Evolutionary conservation across 768 basidiomycete genomes (phyloP).

Genomic region (Macrolepiota dolichaula): DNA sequence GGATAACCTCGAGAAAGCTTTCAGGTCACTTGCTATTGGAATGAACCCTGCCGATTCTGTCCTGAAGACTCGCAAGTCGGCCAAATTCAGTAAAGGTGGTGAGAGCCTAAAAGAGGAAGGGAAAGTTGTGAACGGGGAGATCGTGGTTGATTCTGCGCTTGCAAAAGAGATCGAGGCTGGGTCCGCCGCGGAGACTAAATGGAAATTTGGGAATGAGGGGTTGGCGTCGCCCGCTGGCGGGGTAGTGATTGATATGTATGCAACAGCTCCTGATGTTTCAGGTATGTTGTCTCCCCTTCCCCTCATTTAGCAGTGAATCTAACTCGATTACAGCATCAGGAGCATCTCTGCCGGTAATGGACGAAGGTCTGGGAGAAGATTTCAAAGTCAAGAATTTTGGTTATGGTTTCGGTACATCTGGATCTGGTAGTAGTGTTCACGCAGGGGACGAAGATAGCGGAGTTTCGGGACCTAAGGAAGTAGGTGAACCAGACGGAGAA

Average conservation of each 20-base stretch:
- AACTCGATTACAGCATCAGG: not conserved
- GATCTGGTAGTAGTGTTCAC: conserved; percentile 33
- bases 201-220: conserved; percentile 56
- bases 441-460: conserved; percentile 25
- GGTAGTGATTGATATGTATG: not conserved
- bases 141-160: conserved; percentile 11
- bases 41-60: conserved; percentile 22
- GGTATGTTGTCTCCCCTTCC: not conserved
- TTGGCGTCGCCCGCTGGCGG: conserved; percentile 1
- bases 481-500: not conserved
- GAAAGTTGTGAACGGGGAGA: not conserved
- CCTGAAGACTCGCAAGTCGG: not conserved
- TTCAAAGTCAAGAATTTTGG: conserved; percentile 62
- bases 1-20: conserved; percentile 24
- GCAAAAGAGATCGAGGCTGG: not conserved
- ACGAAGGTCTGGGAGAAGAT: conserved; percentile 24
- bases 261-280: not conserved
- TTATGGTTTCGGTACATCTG: conserved; percentile 54
- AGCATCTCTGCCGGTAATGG: not conserved
- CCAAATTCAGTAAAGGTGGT: not conserved
- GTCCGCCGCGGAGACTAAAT: conserved; percentile 27
- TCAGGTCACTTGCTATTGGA: conserved; percentile 43
- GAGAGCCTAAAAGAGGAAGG: conserved; percentile 1
- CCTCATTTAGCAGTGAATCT: not conserved
- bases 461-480: conserved; percentile 6